Evolutionary conservation across 2,329 filamentous ascomycete genomes (phyloP).

Genomic region (Trichoderma gracile): DNA sequence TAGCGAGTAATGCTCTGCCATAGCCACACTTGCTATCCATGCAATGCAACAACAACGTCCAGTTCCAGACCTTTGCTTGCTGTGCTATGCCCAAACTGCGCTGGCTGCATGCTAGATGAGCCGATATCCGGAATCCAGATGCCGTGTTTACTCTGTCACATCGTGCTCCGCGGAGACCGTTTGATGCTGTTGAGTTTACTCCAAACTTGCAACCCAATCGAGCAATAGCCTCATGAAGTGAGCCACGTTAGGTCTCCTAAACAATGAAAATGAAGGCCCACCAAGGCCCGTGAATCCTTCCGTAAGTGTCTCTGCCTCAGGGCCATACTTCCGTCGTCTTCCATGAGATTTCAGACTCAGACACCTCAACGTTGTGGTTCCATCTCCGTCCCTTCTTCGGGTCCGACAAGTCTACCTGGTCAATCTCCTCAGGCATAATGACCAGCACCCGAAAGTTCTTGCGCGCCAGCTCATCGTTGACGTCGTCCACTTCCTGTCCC

Average conservation of each 20-base stretch:
- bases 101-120: not conserved
- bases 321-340: constrained; percentile 62
- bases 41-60: too few relatives aligned
- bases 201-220: not conserved
- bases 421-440: constrained; percentile 75
- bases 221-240: not conserved
- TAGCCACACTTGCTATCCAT: not conserved
- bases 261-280: not conserved
- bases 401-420: constrained; percentile 70
- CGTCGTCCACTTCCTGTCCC: constrained; percentile 67
- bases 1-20: constrained; percentile 2
- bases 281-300: not conserved
- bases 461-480: constrained; percentile 70
- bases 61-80: not conserved
- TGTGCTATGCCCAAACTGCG: not conserved
- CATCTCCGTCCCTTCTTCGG: constrained; percentile 63
- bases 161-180: not conserved
- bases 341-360: constrained; percentile 57
- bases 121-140: not conserved
- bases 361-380: constrained; percentile 61
- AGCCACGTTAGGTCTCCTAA: not conserved
- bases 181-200: constrained; percentile 6
- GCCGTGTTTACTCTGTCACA: not conserved
- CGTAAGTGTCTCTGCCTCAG: too few relatives aligned
- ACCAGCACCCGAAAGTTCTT: constrained; percentile 81